Evolutionary conservation across 331 rosid genomes (phyloP), one percentile per base, ranked within the genome.

Genomic region (Quercus lobata): DNA sequence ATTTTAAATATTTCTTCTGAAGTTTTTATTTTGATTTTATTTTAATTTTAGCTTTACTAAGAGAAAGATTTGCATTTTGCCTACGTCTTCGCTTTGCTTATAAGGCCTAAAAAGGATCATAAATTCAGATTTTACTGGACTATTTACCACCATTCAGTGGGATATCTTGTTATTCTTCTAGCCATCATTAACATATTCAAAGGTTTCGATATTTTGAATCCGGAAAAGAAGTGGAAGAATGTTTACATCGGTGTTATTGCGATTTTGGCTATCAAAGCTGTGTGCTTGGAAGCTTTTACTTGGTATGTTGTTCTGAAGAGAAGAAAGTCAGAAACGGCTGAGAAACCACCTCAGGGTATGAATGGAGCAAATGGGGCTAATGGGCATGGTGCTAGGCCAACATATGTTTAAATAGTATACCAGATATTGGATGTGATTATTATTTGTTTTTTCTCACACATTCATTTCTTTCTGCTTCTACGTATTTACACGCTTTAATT

Each of bases 101-200:
- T 95, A 85, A 88, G 92, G 90, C 97, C 98, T 1, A 94, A 91
- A 76, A 91, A 89, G 78, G 97, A 93, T 55, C 89, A 90, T 89
- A 95, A 91, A 72, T 80, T 11, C 85, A 88, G 96, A 89, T 11
- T 90, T 58, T 78, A 84, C 90, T 93, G 98, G 99, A 95, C 88
- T 24, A 30, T 88, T 34, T 95, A 90, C 86, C 99, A 95, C 80
- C 89, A 88, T 62, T 5, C 68, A 1, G 30, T 91, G 15, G 96
- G 99, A 19, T 89, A 95, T 74, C 32, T 87, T 19, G 91, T 92
- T 2, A 91, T 95, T n/a, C 49, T 69, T 71, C 93, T 95, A 71
- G 84, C 93, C 84, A 87, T 91, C 73, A 11, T 80, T 57, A 93
- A 95, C 89, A 85, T 95, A 7, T 93, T 89, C 21, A 52, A 87